Conservation (phyloP, 345 rosid species). For the Jatropha curcas region DNA sequence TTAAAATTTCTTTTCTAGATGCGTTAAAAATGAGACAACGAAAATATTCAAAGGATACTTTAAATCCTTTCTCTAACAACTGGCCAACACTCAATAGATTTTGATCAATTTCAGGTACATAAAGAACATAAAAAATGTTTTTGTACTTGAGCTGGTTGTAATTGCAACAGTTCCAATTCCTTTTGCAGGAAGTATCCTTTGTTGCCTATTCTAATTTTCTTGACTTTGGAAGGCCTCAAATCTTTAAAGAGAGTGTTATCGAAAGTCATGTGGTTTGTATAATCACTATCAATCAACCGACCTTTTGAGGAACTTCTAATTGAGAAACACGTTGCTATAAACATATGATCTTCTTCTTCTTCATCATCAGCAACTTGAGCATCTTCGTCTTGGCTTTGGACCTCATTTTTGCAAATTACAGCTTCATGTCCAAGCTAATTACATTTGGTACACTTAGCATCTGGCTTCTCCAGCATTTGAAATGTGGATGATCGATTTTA, state of each 20-base stretch:
- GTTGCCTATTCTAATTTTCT: background rate
- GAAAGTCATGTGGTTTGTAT: background rate
- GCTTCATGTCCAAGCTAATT: background rate
- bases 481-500: background rate
- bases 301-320: background rate
- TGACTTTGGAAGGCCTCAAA: background rate
- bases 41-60: background rate
- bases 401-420: background rate
- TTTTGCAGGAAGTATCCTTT: background rate
- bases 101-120: background rate
- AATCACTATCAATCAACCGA: background rate
- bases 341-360: no score
- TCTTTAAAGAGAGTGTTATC: background rate
- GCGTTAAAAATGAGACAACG: background rate
- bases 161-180: background rate
- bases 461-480: background rate
- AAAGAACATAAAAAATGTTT: background rate
- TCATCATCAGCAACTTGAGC: background rate
- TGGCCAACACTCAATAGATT: background rate
- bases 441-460: background rate
- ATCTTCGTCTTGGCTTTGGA: background rate
- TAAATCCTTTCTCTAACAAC: background rate
- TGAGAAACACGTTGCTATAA: background rate
- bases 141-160: background rate
- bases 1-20: background rate